Evolutionary conservation across 768 basidiomycete genomes (phyloP), one percentile per base, ranked within the genome.

Genomic region (Auricularia heimuer): DNA sequence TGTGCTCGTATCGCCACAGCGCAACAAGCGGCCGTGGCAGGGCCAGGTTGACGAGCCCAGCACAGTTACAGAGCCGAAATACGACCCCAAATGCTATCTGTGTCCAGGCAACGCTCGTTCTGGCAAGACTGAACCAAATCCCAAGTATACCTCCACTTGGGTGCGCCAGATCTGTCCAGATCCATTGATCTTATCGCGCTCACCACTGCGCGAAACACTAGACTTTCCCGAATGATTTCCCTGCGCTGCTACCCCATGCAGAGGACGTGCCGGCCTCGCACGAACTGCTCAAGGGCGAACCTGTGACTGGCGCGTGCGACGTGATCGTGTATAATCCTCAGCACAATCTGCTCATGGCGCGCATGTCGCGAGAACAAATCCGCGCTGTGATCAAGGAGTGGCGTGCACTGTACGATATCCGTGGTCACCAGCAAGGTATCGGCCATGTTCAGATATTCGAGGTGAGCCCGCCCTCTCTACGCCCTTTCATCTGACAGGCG

Each of bases 391-490:
- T 97, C 62, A 77, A 81, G 2, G 86, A 86, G 68, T 97, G 94
- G 94, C 82, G 80, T 58, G 72, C 75, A 33, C 78, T 94, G 45
- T 91, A 90, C 73, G 73, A 73, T 39, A 74, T 69, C 58, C 82
- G 90, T 35, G 87, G 89, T 4, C 66, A 72, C 1, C 79, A 89
- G 71, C 78, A 83, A n/a, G 87, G 86, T 1, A 87, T 91, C 67
- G 77, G 82, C 70, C 90, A 93, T 71, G 85, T 95, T 63, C 93
- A 94, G 74, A 92, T 94, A 10, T 94, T 95, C 71, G 92, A 95
- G 86, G 92, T 89, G 69, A 60, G 77, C 63, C 45, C 62, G 33
- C 61, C 36, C 8, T 51, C 21, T 39, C 1, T 54, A 21, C 18
- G 29, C 34, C 33, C 16, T 21, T 16, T 60, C 29, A 62, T 71